These are phyloP conservation scores for Hanseniaspora thailandica DNA, from an alignment of 805 yeast species.

Conservation along the genomic window DNA sequence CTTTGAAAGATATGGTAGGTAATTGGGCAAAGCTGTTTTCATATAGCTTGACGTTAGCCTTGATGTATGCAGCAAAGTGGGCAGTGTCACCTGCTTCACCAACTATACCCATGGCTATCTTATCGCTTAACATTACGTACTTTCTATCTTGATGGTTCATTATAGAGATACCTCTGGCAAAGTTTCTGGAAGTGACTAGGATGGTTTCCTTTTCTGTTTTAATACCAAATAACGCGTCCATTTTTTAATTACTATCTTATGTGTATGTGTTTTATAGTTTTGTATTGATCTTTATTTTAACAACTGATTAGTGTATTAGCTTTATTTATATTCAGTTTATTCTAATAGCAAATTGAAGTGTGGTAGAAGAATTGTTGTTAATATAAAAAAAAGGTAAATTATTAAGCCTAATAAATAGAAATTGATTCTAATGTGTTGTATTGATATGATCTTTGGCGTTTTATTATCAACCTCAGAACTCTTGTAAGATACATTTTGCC, in stretches of 20 bases:
- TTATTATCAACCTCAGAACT: too few species aligned
- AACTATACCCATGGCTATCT: constrained; percentile 72
- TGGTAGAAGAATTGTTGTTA: too few species aligned
- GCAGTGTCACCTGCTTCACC: constrained; percentile 97
- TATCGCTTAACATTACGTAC: constrained; percentile 61
- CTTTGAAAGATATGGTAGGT: constrained; percentile 10
- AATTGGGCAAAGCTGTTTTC: constrained; percentile 57
- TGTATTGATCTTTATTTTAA: not conserved
- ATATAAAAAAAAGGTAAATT: too few species aligned
- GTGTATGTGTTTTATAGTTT: not conserved
- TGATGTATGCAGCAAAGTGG: constrained; percentile 87
- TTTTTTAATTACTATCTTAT: constrained; percentile 22
- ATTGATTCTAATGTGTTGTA: too few species aligned
- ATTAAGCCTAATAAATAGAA: too few species aligned
- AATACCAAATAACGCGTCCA: constrained; percentile 89
- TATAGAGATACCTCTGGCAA: constrained; percentile 78
- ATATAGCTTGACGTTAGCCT: constrained; percentile 81
- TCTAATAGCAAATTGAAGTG: too few species aligned
- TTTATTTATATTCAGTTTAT: too few species aligned
- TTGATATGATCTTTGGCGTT: too few species aligned
- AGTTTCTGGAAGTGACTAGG: constrained; percentile 89
- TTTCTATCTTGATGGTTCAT: constrained; percentile 71
- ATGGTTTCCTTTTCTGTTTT: constrained; percentile 70
- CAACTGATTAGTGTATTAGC: not conserved
- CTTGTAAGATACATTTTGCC: not conserved